These are phyloP conservation scores for Hygrophorus russula DNA, from an alignment of 768 basidiomycete genomes.

Conservation along the genomic window DNA sequence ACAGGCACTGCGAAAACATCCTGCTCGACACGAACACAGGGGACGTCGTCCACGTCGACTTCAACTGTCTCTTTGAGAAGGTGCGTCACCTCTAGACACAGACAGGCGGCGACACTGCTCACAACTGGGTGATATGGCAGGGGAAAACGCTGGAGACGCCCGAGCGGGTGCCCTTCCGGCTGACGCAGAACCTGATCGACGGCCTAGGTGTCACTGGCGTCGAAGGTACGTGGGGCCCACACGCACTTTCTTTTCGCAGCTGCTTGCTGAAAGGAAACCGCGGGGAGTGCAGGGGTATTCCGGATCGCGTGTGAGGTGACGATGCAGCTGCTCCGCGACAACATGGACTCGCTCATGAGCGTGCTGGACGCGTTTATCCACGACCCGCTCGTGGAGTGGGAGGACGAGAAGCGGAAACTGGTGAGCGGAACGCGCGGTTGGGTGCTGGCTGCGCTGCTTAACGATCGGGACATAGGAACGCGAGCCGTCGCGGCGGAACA, in stretches of 20 bases:
- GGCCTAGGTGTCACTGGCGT: constrained; percentile 89
- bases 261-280: too few species aligned
- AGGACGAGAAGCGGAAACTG: constrained; percentile 64
- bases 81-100: constrained; percentile 34
- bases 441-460: neutral
- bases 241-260: too few species aligned
- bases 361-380: constrained; percentile 95
- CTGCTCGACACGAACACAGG: constrained; percentile 82
- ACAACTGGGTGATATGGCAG: constrained; percentile 22
- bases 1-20: constrained; percentile 95
- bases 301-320: constrained; percentile 88
- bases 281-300: constrained; percentile 71
- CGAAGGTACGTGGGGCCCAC: constrained; percentile 77
- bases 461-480: constrained; percentile 27
- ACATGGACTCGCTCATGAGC: constrained; percentile 89
- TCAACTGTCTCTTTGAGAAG: constrained; percentile 97
- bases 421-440: constrained; percentile 19
- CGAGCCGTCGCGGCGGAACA: constrained; percentile 27
- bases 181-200: constrained; percentile 89
- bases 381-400: constrained; percentile 95
- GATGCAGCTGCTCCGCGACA: constrained; percentile 74
- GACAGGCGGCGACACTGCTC: too few species aligned
- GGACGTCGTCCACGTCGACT: constrained; percentile 92
- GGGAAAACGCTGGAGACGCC: constrained; percentile 81
- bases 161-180: constrained; percentile 87